Base-by-base conservation (phyloP, 2,329 filamentous ascomycete genomes). In the Achaetomium macrosporum region DNA sequence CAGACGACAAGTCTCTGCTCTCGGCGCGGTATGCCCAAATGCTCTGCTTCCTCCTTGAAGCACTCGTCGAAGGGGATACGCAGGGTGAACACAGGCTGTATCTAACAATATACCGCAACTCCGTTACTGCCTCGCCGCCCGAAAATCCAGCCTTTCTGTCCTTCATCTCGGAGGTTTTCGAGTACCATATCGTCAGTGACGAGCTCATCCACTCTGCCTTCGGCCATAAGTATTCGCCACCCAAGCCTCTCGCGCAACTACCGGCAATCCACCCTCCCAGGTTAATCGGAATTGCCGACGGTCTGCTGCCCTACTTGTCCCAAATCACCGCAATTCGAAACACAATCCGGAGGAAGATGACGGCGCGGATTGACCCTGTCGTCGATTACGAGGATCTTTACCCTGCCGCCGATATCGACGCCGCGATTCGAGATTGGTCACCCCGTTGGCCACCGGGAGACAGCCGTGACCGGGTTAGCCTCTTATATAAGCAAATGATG, bases 241-340 rank as follows among this genome's bases (percentile, higher is more conserved):
- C 69, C 0, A 71, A 75, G 47, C 68, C 73, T 40, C 77, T 75
- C 73, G 65, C 68, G 33, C 68, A 73, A 2, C 57, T 69, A 37
- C 59, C 69, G 1, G 64, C 70, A 2, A 73, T 78, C 29, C 68
- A 76, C 16, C 70, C 74, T 0, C 73, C 77, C 5, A 75, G 79
- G n/a, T 75, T 95, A 5, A 75, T 95, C 6, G 90, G 90, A 19
- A 85, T 95, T 25, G 83, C 87, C 39, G 90, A 96, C 63, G 88
- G 88, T 1, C 74, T 96, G 2, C 90, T 95, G 65, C 78, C 80
- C 33, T 84, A 87, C 64, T 83, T 96, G 30, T 85, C 85, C 8
- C 82, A 88, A 63, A 92, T 95, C 55, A 90, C 88, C 1, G 79
- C 81, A 12, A 79, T 96, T 36, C 81, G 90, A 40, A 86, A 91